Base-by-base conservation (phyloP, 2,329 filamentous ascomycete species). In the Shiraia sp. region DNA sequence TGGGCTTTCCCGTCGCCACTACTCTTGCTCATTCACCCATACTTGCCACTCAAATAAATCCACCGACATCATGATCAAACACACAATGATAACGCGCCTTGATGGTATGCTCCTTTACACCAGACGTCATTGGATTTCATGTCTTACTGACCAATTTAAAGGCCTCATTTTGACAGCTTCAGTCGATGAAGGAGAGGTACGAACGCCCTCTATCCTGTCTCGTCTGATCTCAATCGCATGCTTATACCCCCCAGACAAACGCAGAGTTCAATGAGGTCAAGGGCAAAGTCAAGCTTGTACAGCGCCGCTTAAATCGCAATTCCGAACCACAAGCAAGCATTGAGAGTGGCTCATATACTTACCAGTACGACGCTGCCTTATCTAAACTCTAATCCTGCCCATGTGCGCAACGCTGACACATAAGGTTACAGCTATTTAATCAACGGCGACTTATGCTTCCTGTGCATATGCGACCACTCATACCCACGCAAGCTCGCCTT, bases 401-500 rank as follows among this genome's bases (percentile, higher is more conserved):
- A n/a, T n/a, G n/a, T n/a, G n/a, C n/a, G 14, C 13, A 10, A 14
- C 8, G 19, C 54, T 63, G 17, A 59, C 32, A 16, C 14, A 35
- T 24, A 6, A 22, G 15, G 6, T 27, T 3, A 26, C 62, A 90
- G 87, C 80, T 96, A 96, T 78, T 77, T 92, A 51, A 88, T 99
- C 73, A 78, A 86, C 61, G 79, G 84, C 63, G 85, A 88, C 60
- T 80, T 99, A 57, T 86, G 90, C 74, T 97, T 95, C 78, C 79
- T 97, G 60, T 90, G 88, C 78, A 92, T 99, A 72, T 91, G 88
- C 77, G 91, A 96, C 72, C 81, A 83, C 43, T 89, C 89, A 42
- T 99, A 97, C 78, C 92, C 93, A 44, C 92, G 93, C 72, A 97
- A 99, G 74, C 87, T 99, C 34, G 92, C 95, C 65, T 96, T 99